phyloP scores from a whole-genome alignment of 2,329 filamentous ascomycete species.

The Thielaviopsis ethacetica region DNA sequence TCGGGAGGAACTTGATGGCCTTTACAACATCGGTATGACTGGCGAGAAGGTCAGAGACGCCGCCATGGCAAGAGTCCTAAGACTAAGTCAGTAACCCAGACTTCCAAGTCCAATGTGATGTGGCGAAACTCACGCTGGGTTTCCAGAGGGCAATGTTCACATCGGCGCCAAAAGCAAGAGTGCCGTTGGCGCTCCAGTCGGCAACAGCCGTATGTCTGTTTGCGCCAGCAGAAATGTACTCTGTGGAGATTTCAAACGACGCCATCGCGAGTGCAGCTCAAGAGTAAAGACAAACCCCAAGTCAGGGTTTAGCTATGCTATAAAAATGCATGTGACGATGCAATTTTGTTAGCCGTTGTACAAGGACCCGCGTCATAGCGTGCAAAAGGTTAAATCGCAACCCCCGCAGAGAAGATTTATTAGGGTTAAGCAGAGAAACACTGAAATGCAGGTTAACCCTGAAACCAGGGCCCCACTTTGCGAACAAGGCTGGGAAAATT shows the following conservation, averaged over 20 bases:
- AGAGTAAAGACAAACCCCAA: neutral
- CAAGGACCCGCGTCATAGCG: neutral
- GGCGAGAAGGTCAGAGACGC: slow-evolving; percentile 49
- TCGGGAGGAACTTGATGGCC: slow-evolving; percentile 61
- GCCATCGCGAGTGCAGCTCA: slow-evolving; percentile 15
- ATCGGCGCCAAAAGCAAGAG: slow-evolving; percentile 79
- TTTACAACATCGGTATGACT: slow-evolving; percentile 73
- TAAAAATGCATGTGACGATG: neutral
- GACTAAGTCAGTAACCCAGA: neutral
- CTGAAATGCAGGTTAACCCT: neutral
- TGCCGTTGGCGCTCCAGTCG: slow-evolving; percentile 62
- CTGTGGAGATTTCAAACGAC: slow-evolving; percentile 21
- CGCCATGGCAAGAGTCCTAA: slow-evolving; percentile 27
- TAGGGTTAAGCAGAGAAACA: neutral
- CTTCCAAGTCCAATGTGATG: slow-evolving; percentile 8
- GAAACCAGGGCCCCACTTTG: slow-evolving; percentile 2
- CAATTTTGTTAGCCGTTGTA: slow-evolving; percentile 9
- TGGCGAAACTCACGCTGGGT: slow-evolving; percentile 43
- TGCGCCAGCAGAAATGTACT: slow-evolving; percentile 60
- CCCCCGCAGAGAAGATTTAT: slow-evolving; percentile 1
- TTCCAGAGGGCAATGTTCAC: slow-evolving; percentile 81
- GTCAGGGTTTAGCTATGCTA: neutral
- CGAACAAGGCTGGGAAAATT: slow-evolving; percentile 11
- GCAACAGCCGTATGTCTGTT: slow-evolving; percentile 82
- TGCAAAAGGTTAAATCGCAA: neutral